Percentiles rank a stretch among this genome's conserved stretches.
These are phyloP conservation scores for Diaporthe sp. DNA, from an alignment of 2,329 filamentous ascomycete genomes.

Conservation along the genomic window DNA sequence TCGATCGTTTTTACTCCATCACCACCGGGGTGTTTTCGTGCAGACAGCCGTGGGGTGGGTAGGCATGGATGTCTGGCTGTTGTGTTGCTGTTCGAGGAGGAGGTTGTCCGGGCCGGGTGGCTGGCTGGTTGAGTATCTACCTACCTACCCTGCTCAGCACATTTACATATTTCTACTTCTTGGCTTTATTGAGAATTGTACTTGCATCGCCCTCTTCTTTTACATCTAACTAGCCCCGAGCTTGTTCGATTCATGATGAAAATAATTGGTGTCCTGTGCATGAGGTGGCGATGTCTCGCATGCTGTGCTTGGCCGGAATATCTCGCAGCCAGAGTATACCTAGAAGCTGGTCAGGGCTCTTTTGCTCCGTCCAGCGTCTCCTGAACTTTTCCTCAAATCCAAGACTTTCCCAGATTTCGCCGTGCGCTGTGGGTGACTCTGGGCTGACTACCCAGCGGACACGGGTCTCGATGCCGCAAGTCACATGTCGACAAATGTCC, in stretches of 20 bases:
- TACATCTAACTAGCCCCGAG: background rate
- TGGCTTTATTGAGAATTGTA: constrained; percentile 32
- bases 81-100: background rate
- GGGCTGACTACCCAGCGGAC: background rate
- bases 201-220: constrained; percentile 31
- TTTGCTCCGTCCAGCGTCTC: background rate
- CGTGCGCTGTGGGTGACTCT: background rate
- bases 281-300: background rate
- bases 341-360: no score
- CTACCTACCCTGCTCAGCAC: background rate
- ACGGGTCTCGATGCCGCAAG: background rate
- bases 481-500: background rate
- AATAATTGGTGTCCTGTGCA: no score
- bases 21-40: background rate
- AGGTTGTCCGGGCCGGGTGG: background rate
- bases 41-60: background rate
- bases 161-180: constrained; percentile 29
- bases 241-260: background rate
- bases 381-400: background rate
- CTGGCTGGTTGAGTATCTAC: background rate
- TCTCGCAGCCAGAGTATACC: background rate
- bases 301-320: background rate
- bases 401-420: background rate
- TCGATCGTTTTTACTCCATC: constrained; percentile 14
- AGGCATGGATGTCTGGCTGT: background rate